These are phyloP conservation scores for Stygiomarasmius scandens DNA, from an alignment of 1,284 basidiomycete species.

Conservation along the genomic window DNA sequence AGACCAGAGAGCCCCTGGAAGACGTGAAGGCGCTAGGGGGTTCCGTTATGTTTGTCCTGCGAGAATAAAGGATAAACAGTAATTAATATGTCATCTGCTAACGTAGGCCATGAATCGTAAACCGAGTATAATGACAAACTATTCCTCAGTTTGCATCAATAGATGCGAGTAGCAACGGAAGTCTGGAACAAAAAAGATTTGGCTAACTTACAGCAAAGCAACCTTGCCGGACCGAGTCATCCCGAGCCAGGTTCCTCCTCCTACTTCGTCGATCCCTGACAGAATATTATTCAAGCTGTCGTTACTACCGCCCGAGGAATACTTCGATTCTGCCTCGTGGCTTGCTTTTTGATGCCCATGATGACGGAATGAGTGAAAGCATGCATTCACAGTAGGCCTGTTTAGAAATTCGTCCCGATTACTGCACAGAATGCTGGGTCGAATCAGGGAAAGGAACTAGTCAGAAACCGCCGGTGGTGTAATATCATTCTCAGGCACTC, in stretches of 20 bases:
- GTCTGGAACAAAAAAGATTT: background rate
- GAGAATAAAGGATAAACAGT: slow-evolving; percentile 13
- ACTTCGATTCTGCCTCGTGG: slow-evolving; percentile 21
- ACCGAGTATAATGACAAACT: background rate
- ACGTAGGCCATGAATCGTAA: too few species aligned
- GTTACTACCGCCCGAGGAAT: background rate
- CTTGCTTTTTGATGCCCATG: background rate
- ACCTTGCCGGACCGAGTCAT: slow-evolving; percentile 63
- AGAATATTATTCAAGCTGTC: slow-evolving; percentile 45
- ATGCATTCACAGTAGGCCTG: slow-evolving; percentile 65
- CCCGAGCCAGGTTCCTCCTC: slow-evolving; percentile 82
- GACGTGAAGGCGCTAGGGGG: slow-evolving; percentile 45
- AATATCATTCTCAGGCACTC: background rate
- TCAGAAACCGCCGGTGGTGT: background rate
- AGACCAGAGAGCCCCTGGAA: slow-evolving; percentile 68
- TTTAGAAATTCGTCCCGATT: slow-evolving; percentile 77
- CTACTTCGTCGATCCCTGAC: slow-evolving; percentile 71
- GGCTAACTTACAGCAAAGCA: slow-evolving; percentile 64
- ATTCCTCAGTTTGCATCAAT: too few species aligned
- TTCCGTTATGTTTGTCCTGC: slow-evolving; percentile 82
- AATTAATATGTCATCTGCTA: slow-evolving; percentile 1
- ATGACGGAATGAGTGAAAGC: slow-evolving; percentile 58
- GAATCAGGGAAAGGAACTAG: slow-evolving; percentile 9
- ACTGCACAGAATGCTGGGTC: slow-evolving; percentile 64
- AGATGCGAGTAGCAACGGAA: background rate